Conservation (phyloP, 148 eudicot species). For the Arctostaphylos glauca region DNA sequence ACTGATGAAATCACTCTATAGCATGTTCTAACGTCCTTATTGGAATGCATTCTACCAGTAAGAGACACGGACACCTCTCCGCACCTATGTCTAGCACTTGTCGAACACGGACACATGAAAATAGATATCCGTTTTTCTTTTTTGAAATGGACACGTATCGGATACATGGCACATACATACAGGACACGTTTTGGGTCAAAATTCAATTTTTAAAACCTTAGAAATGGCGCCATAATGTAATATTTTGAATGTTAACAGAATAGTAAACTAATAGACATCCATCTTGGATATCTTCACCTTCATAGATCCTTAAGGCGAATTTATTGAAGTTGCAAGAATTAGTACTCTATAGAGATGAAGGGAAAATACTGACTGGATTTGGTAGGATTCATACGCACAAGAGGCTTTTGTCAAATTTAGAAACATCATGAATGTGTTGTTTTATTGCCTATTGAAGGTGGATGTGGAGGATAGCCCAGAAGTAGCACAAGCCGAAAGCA, state of each 20-base stretch:
- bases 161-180: too few species aligned
- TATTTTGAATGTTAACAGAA: too few species aligned
- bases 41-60: background rate
- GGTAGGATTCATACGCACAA: too few species aligned
- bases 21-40: background rate
- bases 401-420: background rate
- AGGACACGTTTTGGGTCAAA: too few species aligned
- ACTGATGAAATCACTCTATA: background rate
- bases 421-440: background rate
- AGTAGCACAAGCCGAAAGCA: conserved; percentile 15
- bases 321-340: background rate
- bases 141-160: too few species aligned
- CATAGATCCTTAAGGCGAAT: background rate
- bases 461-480: conserved; percentile 14
- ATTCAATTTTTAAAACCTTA: too few species aligned
- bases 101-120: too few species aligned
- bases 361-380: background rate
- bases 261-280: too few species aligned
- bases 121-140: too few species aligned
- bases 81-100: too few species aligned
- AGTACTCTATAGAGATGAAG: background rate
- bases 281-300: background rate
- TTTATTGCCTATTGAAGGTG: conserved; percentile 19
- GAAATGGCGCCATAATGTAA: too few species aligned
- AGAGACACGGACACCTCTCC: too few species aligned